Conservation (phyloP, 768 basidiomycete species). For the Leucocoprinus birnbaumii region DNA sequence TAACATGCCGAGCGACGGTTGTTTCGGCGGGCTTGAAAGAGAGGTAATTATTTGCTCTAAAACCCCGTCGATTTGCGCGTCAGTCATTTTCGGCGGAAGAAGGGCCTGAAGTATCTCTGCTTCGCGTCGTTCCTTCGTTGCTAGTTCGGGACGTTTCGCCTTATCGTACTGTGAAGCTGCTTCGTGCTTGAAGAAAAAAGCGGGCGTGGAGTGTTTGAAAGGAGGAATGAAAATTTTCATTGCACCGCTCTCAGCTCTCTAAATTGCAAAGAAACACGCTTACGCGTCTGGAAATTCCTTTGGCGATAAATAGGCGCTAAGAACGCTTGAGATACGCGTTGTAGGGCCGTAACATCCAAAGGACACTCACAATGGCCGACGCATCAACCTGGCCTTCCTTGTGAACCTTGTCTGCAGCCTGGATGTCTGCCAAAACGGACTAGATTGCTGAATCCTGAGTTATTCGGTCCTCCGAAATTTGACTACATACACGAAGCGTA, state of each 20-base stretch:
- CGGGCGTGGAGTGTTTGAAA: neutral
- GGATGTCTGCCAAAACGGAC: constrained; percentile 70
- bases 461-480: neutral
- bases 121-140: constrained; percentile 58
- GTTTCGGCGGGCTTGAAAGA: constrained; percentile 23
- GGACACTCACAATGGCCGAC: constrained; percentile 38
- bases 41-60: constrained; percentile 39
- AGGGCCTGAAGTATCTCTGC: constrained; percentile 50
- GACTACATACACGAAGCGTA: constrained; percentile 1
- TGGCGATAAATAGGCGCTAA: constrained; percentile 48
- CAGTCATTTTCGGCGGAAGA: constrained; percentile 59
- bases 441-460: constrained; percentile 22
- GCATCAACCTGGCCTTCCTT: constrained; percentile 36
- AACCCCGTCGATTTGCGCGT: constrained; percentile 49
- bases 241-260: neutral
- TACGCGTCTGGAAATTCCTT: constrained; percentile 57
- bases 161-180: constrained; percentile 52
- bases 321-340: neutral
- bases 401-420: constrained; percentile 60
- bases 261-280: constrained; percentile 18
- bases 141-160: constrained; percentile 64
- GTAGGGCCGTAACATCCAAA: neutral
- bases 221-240: neutral
- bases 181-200: constrained; percentile 41
- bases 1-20: constrained; percentile 43